A percentile compares a stretch with the other conserved stretches of the same genome.
phyloP scores from a whole-genome alignment of 2,329 filamentous ascomycete genomes.

The Sporothrix brunneoviolacea region DNA sequence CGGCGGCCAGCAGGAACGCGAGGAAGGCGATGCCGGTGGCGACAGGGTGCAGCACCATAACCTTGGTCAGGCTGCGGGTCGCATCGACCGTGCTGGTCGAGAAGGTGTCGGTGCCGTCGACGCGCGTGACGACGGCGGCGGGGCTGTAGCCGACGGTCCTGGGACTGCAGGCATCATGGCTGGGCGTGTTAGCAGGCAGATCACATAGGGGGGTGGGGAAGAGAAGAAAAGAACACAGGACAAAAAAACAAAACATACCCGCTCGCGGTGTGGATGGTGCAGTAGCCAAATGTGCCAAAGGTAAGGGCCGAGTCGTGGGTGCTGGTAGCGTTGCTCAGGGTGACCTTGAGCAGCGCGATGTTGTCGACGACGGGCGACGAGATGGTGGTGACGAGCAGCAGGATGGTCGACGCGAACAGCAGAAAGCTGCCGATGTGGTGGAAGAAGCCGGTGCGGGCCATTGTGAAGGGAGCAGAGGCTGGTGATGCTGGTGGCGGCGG shows the following conservation, averaged over 20 bases:
- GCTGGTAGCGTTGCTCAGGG: constrained; percentile 33
- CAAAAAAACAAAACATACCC: too few relatives aligned
- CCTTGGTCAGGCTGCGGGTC: constrained; percentile 50
- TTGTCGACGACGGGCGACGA: constrained; percentile 52
- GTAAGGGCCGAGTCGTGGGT: constrained; percentile 32
- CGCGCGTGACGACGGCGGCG: constrained; percentile 34
- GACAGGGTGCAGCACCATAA: constrained; percentile 58
- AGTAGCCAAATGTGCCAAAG: constrained; percentile 58
- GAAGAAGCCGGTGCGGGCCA: constrained; percentile 44
- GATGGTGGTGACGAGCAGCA: constrained; percentile 53
- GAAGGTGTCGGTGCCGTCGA: constrained; percentile 36
- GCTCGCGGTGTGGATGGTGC: constrained; percentile 27
- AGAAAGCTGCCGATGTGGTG: constrained; percentile 54
- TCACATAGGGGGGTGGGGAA: neutral
- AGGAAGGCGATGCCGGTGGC: constrained; percentile 52
- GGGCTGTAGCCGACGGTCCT: constrained; percentile 51
- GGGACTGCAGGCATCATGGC: constrained; percentile 35
- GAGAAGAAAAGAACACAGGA: neutral
- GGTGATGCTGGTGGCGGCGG: too few relatives aligned
- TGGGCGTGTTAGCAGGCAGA: constrained; percentile 11
- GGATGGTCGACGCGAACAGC: constrained; percentile 46
- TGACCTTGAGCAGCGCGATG: constrained; percentile 47
- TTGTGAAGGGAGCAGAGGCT: constrained; percentile 19
- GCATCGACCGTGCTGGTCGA: constrained; percentile 26
- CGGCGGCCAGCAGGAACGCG: constrained; percentile 49